phyloP scores from a whole-genome alignment of 2,329 filamentous ascomycete genomes.

The Scedosporium apiospermum region DNA sequence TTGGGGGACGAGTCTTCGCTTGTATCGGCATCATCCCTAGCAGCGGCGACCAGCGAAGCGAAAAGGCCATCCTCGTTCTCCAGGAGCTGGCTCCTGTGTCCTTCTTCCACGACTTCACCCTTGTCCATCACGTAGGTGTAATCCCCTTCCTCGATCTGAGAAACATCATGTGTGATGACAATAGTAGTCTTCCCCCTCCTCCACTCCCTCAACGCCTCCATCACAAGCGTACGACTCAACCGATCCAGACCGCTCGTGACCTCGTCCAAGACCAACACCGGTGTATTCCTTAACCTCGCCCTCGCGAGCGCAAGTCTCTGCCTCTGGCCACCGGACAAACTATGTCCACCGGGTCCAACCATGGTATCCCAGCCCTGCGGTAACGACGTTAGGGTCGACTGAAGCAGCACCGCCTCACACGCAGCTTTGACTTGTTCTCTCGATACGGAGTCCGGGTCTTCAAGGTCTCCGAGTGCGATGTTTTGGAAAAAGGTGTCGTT shows the following conservation, averaged over 20 bases:
- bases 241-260: constrained; percentile 78
- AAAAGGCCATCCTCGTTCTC: constrained; percentile 34
- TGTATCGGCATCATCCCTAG: neutral
- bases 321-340: constrained; percentile 75
- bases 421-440: constrained; percentile 49
- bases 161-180: constrained; percentile 83
- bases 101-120: constrained; percentile 59
- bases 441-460: constrained; percentile 34
- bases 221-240: constrained; percentile 55
- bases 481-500: constrained; percentile 72
- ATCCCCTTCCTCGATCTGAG: constrained; percentile 62
- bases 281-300: constrained; percentile 65
- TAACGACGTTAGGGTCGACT: constrained; percentile 55
- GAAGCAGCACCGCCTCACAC: constrained; percentile 58
- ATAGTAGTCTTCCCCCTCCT: constrained; percentile 76
- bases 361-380: constrained; percentile 63
- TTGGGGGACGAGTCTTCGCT: too few relatives aligned
- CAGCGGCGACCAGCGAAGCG: constrained; percentile 25
- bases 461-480: constrained; percentile 58
- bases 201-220: constrained; percentile 71
- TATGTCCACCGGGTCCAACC: constrained; percentile 59
- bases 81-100: constrained; percentile 49
- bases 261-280: constrained; percentile 65
- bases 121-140: constrained; percentile 73
- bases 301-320: constrained; percentile 76